Base-by-base conservation (phyloP, 805 yeast genomes). In the Zygosaccharomyces gambellarensis region DNA sequence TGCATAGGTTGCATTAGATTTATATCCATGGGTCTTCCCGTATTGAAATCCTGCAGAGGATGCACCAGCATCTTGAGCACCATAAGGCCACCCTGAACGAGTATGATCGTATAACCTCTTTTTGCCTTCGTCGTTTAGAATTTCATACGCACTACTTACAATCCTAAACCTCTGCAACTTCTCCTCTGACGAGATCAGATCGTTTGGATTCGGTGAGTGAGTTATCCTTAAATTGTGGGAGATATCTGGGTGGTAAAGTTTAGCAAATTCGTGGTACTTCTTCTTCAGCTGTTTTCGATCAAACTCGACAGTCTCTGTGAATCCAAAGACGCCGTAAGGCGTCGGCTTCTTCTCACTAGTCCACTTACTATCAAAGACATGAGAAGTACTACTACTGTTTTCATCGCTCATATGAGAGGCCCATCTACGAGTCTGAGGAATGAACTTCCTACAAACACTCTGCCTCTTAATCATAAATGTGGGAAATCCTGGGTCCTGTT, bases 161-260 rank as follows among this genome's bases (percentile, higher is more conserved):
- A 71, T 63, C 56, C 80, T 71, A 77, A 88, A 80, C 63, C 85
- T 59, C 10, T 43, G 40, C 27, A 58, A 39, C 39, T 65, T 80
- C 69, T 52, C 71, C 8, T 53, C 55, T 30, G 48, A 47, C 3
- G 46, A 44, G 11, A 51, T 36, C 25, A 17, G 3, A 17, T 42
- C 45, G 12, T 30, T 14, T 11, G 45, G n/a, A 8, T 21, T 30
- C 3, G 55, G 51, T n/a, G 54, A 46, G 25, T 49, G 34, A 17
- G 50, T 51, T 4, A 78, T 63, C 4, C 53, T 50, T 11, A 56
- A 48, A 30, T 65, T 63, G 14, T 58, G 51, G 2, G 72, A 58
- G 2, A 76, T 63, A 61, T 90, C 97, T 0, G 97, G 97, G 63
- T 90, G 97, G 58, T 90, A 90, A 8, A 82, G 61, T 64, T 85